Evolutionary conservation across 345 rosid species (phyloP), one percentile per base, ranked within the genome.

Genomic region (Eutrema yunnanense): DNA sequence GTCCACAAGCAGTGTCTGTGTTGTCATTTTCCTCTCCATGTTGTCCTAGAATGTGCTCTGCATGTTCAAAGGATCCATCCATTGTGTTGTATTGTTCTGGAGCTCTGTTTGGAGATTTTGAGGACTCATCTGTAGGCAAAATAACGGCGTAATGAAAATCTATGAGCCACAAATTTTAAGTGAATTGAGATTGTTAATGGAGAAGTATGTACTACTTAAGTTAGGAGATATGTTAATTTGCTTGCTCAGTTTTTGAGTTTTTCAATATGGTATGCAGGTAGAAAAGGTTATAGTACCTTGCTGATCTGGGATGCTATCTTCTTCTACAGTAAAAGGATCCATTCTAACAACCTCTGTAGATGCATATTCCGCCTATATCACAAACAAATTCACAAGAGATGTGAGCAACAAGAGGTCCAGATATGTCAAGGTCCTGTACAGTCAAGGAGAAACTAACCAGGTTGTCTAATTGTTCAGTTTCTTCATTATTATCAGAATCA

Each of bases 211-310:
- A 34, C 59, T 59, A 61, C 27, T 48, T 38, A 47, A 30, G 34
- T 7, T 48, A 59, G 9, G 52, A 58, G 7, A 43, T 67, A 54
- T 6, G 56, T 50, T 58, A 58, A 57, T 72, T 59, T 48, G 59
- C 64, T 42, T n/a, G 38, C 36, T 14, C 6, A 37, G 1, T n/a
- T 42, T 72, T 52, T 27, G 30, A 59, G 40, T 41, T 26, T 16
- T 42, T 65, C 52, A 56, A 37, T 51, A 33, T 51, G 78, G 38
- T 33, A 54, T 44, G 49, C 57, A 78, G n/a, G 58, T 29, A 46
- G 4, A 50, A 65, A 66, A 63, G 41, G 49, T 62, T 60, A 41
- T 44, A 65, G 66, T 85, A 86, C 98, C 87, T 58, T 70, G 70
- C 44, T 48, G 65, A 82, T 38, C 63, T 40, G 42, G 79, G 79